A percentile compares a stretch with the other conserved stretches of the same genome.
These are phyloP conservation scores for Cryptococcus sp. DNA, from an alignment of 1,284 basidiomycete genomes.

Conservation along the genomic window DNA sequence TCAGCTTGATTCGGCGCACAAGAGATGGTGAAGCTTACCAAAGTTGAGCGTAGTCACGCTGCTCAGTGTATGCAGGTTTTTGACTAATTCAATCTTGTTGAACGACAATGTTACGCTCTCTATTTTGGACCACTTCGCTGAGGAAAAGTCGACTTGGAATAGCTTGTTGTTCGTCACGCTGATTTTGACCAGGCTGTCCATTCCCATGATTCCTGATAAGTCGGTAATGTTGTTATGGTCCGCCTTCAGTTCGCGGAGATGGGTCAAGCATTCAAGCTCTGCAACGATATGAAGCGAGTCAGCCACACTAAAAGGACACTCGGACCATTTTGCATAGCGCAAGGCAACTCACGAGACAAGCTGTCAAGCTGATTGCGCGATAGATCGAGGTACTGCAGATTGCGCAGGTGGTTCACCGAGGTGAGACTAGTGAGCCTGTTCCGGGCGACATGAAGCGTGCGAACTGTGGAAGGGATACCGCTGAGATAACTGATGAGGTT, in stretches of 20 bases:
- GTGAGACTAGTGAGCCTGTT: constrained; percentile 86
- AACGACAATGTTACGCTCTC: constrained; percentile 81
- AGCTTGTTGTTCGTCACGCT: constrained; percentile 79
- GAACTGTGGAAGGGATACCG: constrained; percentile 74
- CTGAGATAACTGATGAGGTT: constrained; percentile 86
- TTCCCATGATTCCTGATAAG: constrained; percentile 74
- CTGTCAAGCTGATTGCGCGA: constrained; percentile 88
- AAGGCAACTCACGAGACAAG: constrained; percentile 69
- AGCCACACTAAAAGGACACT: constrained; percentile 6
- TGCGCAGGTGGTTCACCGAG: constrained; percentile 82
- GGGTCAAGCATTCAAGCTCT: constrained; percentile 82
- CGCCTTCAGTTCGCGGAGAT: constrained; percentile 83
- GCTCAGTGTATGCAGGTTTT: constrained; percentile 65
- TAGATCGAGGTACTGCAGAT: constrained; percentile 87
- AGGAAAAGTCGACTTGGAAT: constrained; percentile 63
- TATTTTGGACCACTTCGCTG: constrained; percentile 73
- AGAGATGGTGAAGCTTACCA: constrained; percentile 61
- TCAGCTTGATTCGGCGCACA: background rate
- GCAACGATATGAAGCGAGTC: constrained; percentile 11
- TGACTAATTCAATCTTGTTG: constrained; percentile 68
- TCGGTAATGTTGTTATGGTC: constrained; percentile 78
- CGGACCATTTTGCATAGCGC: background rate
- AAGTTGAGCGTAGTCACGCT: constrained; percentile 73
- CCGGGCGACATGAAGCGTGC: constrained; percentile 75
- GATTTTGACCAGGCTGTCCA: constrained; percentile 80